Base-by-base conservation (phyloP, 345 rosid genomes). In the Cochlearia excelsa region DNA sequence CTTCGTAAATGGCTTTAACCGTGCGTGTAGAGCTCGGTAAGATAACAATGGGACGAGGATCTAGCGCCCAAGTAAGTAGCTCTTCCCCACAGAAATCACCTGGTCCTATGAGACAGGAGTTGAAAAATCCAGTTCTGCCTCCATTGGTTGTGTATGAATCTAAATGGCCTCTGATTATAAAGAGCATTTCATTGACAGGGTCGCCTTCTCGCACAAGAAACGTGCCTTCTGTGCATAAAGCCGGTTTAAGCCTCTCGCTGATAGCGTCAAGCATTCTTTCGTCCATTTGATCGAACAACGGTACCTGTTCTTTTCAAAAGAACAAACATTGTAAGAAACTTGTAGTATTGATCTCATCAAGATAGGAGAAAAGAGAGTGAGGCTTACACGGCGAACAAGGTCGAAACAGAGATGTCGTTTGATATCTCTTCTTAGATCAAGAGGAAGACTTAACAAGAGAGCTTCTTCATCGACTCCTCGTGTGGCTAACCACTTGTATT, bases 21-120 rank as follows among this genome's bases (percentile, higher is more conserved):
- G 96, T 82, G 4, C 96, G 78, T 27, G 95, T 92, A 8, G 96
- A 92, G 1, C 84, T 83, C 9, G 93, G 96, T 31, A 86, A 80
- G 60, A 78, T 77, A 47, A 77, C 75, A 16, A 75, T 75, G 1
- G 80, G 89, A 23, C 87, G 79, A 2, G 96, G 93, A 65, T 88
- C 89, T 59, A 86, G 43, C 2, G 98, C 89, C 93, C 96, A 92
- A 7, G 96, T 88, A 44, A 92, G 76, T 62, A 92, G 63, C 47
- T 92, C 98, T 69, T 92, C 96, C 0, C 98, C 96, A 0, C 95
- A 88, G 63, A 92, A 92, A 51, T 92, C 93, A 0, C 98, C 95
- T 0, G 93, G 95, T 27, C 95, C 95, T 1, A 86, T 80, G 8
- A 69, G 64, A 72, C 89, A 88, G 0, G 98, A 81, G 54, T 88